A percentile compares a stretch with the other conserved stretches of the same genome.
Evolutionary conservation across 148 eudicot species (phyloP).

Genomic region (Camellia japonica): DNA sequence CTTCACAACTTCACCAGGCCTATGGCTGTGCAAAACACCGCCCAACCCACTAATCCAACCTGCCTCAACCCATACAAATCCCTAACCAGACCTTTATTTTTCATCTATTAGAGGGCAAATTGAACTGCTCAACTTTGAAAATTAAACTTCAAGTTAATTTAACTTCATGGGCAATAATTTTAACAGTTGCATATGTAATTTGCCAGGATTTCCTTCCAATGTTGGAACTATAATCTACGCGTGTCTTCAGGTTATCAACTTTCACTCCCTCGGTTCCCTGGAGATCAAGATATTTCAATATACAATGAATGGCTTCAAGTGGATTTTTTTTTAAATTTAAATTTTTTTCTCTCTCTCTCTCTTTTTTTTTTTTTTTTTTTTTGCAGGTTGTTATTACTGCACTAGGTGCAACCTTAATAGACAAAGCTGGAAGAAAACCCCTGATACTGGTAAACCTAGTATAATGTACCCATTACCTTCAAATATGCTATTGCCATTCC

Average conservation of each 20-base stretch:
- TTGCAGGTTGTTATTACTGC: conserved; percentile 61
- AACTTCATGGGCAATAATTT: background rate
- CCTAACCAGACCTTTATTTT: background rate
- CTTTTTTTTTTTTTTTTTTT: background rate
- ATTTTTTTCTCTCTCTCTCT: too few species aligned
- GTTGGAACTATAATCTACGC: conserved; percentile 78
- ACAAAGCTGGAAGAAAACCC: conserved; percentile 86
- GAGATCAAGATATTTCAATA: background rate
- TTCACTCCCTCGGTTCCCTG: background rate
- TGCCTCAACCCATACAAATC: background rate
- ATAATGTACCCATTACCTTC: background rate
- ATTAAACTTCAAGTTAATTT: background rate
- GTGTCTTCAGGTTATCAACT: conserved; percentile 56
- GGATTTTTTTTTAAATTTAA: background rate
- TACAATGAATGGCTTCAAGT: background rate
- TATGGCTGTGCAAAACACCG: too few species aligned
- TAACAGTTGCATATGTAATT: background rate
- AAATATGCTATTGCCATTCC: background rate
- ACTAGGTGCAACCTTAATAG: conserved; percentile 62
- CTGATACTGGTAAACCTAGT: conserved; percentile 63
- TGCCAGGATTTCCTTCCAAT: conserved; percentile 63
- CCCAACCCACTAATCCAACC: background rate
- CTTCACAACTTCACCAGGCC: too few species aligned
- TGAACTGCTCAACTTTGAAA: background rate
- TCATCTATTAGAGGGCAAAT: background rate